A percentile compares a stretch with the other conserved stretches of the same genome.
Conservation (phyloP, 331 rosid genomes). For the Rosa hybrid region DNA sequence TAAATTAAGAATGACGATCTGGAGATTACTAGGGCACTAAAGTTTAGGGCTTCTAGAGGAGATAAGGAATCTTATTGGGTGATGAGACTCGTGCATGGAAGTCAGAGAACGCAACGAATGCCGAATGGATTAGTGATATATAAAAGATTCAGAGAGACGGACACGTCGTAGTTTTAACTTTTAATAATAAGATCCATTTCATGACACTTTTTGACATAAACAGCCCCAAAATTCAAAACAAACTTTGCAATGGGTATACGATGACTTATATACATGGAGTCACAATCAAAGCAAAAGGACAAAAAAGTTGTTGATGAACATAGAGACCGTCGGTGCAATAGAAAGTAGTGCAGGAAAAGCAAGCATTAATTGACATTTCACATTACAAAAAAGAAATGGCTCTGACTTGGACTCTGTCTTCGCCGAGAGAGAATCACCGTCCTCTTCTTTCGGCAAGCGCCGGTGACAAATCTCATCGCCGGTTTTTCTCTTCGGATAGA, state of each 20-base stretch:
- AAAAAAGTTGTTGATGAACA: neutral
- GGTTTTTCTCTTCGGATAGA: no score
- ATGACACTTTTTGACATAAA: neutral
- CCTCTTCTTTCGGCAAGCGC: no score
- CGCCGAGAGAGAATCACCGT: no score
- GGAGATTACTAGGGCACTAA: neutral
- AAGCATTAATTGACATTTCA: no score
- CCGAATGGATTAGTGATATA: neutral
- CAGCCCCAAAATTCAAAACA: neutral
- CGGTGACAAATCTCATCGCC: no score
- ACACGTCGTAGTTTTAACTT: neutral
- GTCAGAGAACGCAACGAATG: neutral
- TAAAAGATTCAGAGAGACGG: neutral
- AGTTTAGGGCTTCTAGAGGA: neutral
- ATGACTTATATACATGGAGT: neutral
- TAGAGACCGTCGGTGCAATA: neutral
- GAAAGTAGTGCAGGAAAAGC: no score
- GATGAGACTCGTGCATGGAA: neutral
- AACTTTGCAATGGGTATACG: neutral
- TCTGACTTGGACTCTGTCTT: no score
- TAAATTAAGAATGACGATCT: neutral
- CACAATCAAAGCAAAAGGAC: neutral
- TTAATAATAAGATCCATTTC: neutral
- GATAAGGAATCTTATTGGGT: neutral
- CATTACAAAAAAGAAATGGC: no score